Base-by-base conservation (phyloP, 2,329 filamentous ascomycete genomes). In the Domatiomyces globalis region DNA sequence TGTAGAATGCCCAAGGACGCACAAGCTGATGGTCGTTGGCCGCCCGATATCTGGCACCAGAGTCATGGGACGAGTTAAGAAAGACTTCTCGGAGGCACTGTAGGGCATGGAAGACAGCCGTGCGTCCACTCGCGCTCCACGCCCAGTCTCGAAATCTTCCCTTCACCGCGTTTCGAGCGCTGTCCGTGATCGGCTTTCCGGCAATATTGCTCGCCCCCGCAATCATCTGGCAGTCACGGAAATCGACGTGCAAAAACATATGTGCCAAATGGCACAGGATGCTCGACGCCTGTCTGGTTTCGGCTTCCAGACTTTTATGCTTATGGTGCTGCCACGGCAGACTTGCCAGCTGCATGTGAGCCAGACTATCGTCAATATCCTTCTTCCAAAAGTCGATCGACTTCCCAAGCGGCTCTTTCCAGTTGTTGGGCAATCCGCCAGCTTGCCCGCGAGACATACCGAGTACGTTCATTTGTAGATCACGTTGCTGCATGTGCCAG, bases 401-500 rank as follows among this genome's bases (percentile, higher is more conserved):
- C 50, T 83, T 78, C 1, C 87, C 88, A 22, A 98, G 73, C 2
- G 87, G 83, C 9, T 81, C 80, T 49, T 89, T 80, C 92, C 90
- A 96, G 65, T 89, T 90, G 63, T 94, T 87, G 18, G 88, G 81
- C 2, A 85, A 87, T 2, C 89, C 89, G 0, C 95, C 75, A 0
- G 86, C 83, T 60, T 84, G 81, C 0, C 81, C 79, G n/a, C 88
- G 85, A 22, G 55, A 54, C 4, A 55, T 53, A 7, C 84, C 88
- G 0, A 96, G 75, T 1, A 88, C 87, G 65, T 83, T 90, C 53
- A 95, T 84, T 68, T 95, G 89, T 8, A 95, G 77, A 65, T 96
- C 92, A 63, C 90, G 80, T 65, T 95, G 89, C 64, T 94, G 92
- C 85, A 96, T 90, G 66, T 98, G 90, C 87, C 88, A 96, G 63